A percentile compares a stretch with the other conserved stretches of the same genome.
phyloP scores from a whole-genome alignment of 2,329 filamentous ascomycete species.

The Allantophomopsis lycopodina region DNA sequence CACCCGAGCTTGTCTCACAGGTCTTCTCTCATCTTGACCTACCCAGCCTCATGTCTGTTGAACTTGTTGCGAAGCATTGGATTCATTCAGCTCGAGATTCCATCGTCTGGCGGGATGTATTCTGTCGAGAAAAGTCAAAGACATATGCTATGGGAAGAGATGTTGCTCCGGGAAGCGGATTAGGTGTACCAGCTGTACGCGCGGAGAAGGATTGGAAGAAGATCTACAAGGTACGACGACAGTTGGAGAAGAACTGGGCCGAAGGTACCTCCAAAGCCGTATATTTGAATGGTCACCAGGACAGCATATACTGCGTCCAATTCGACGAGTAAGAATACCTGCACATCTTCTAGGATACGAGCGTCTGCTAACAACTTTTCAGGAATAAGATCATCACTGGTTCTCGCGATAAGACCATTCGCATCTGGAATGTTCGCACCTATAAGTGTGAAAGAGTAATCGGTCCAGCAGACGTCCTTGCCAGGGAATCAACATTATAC shows the following conservation, averaged over 20 bases:
- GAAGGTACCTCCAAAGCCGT: constrained; percentile 65
- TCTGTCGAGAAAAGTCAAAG: constrained; percentile 43
- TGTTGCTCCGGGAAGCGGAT: constrained; percentile 36
- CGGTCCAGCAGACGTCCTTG: constrained; percentile 56
- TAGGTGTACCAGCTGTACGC: constrained; percentile 38
- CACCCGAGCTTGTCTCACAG: constrained; percentile 43
- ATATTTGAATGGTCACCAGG: constrained; percentile 84
- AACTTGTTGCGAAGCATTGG: constrained; percentile 38
- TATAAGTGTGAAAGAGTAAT: constrained; percentile 78
- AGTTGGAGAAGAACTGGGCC: constrained; percentile 70
- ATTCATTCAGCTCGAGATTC: constrained; percentile 30
- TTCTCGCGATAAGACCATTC: constrained; percentile 87
- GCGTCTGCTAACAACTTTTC: constrained; percentile 19
- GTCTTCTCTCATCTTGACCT: constrained; percentile 43
- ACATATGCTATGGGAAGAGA: constrained; percentile 44
- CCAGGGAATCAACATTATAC: constrained; percentile 33
- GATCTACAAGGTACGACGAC: constrained; percentile 65
- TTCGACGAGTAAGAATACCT: constrained; percentile 68
- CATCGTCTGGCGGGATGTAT: constrained; percentile 51
- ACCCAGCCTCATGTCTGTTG: constrained; percentile 31
- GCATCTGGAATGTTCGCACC: constrained; percentile 89
- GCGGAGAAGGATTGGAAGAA: constrained; percentile 71
- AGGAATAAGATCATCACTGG: constrained; percentile 93
- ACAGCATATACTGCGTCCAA: constrained; percentile 95
- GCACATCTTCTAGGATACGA: neutral